Conservation (phyloP, 108 stramenopile species). For the Schizochytrium sp. region DNA sequence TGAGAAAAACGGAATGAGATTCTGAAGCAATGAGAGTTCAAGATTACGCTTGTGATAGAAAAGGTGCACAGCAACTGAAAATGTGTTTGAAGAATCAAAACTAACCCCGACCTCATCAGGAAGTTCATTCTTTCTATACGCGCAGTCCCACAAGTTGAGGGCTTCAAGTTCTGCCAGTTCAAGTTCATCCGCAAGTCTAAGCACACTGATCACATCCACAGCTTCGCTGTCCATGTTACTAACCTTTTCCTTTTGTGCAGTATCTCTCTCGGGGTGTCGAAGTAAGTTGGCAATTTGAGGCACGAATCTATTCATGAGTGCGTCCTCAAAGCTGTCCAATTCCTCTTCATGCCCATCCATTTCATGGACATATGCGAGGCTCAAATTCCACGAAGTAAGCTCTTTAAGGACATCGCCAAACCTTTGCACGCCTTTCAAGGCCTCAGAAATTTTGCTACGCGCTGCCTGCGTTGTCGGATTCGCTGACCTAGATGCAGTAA, state of each 20-base stretch:
- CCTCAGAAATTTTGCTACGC: too few species aligned
- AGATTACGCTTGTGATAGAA: conserved; percentile 11
- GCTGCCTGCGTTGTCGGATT: too few species aligned
- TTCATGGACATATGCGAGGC: background rate
- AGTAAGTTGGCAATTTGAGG: background rate
- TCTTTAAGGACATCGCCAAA: too few species aligned
- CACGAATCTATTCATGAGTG: background rate
- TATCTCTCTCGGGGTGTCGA: background rate
- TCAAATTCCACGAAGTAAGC: too few species aligned
- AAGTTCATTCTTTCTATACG: background rate
- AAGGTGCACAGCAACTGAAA: background rate
- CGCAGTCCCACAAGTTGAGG: conserved; percentile 45
- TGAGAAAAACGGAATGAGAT: background rate
- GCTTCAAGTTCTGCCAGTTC: conserved; percentile 14
- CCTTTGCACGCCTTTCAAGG: too few species aligned
- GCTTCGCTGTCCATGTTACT: background rate
- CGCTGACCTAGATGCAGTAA: too few species aligned
- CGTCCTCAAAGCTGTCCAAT: background rate
- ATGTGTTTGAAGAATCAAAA: background rate
- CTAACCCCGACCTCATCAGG: background rate
- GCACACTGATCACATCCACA: background rate
- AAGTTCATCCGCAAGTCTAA: conserved; percentile 45
- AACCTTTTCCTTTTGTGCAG: background rate
- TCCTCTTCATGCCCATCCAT: background rate
- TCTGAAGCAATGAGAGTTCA: background rate